Evolutionary conservation across 2,329 filamentous ascomycete genomes (phyloP), one percentile per base, ranked within the genome.

Genomic region (Keithomyces neogunnii): DNA sequence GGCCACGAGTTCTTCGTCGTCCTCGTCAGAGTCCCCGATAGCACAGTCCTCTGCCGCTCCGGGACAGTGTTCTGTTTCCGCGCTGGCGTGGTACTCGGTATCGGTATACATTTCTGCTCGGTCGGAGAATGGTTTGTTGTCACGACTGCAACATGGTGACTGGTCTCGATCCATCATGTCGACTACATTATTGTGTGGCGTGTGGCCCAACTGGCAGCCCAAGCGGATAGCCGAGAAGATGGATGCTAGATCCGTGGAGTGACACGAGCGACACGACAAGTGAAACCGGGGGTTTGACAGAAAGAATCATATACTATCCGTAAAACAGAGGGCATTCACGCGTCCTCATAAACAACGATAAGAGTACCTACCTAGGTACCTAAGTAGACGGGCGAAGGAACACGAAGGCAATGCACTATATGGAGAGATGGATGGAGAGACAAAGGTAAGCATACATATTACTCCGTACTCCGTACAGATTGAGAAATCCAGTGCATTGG

Each of bases 21-120:
- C 52, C 13, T 54, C 52, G 47, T 54, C 52, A 50, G 52, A 54
- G 9, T 52, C 50, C 31, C 50, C 52, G 32, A 54, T 50, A 19
- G 52, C 52, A 31, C 52, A 54, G 29, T 51, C 52, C 19, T 52
- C 49, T 26, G 30, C 3, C n/a, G 32, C 13, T 11, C 9, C 31
- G 13, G 48, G 48, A 28, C 39, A 45, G 35, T 39, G 32, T 11
- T 29, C 30, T 9, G 47, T 26, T n/a, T 30, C 36, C 13, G 19
- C 19, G 9, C 29, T n/a, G 11, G 26, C 19, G 19, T 19, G 28
- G 29, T 44, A 10, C 11, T 29, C 2, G 28, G 30, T 30, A 10
- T 44, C 30, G 26, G 11, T 13, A 30, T 30, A 19, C 2, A 19
- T 19, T 1, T 19, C 9, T 13, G 6, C 40, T 3, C 11, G 2